Percentiles rank a stretch among this genome's conserved stretches.
These are phyloP conservation scores for Dichotomocladium elegans DNA, from an alignment of 371 early-diverging fungal species.

Conservation along the genomic window DNA sequence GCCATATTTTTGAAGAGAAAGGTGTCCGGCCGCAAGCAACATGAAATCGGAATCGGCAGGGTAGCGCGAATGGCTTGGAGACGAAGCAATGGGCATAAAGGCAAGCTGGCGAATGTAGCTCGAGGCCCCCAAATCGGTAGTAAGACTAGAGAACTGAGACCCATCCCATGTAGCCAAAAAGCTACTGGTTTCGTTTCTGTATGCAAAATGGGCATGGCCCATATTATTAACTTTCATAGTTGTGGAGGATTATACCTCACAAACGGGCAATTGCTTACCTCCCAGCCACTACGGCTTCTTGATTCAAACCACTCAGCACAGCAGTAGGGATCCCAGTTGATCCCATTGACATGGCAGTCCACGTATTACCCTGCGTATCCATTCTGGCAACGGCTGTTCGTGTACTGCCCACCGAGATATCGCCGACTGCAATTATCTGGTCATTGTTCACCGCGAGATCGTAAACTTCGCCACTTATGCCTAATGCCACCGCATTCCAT, in stretches of 20 bases:
- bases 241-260: too few species aligned
- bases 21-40: conserved; percentile 51
- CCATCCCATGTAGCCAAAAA: conserved; percentile 20
- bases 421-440: conserved; percentile 14
- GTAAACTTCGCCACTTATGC: conserved; percentile 10
- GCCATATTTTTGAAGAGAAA: conserved; percentile 34
- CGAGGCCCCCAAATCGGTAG: conserved; percentile 13
- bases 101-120: conserved; percentile 25
- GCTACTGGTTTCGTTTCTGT: conserved; percentile 5
- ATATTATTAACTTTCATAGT: too few species aligned
- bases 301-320: conserved; percentile 16
- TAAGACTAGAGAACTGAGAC: not conserved
- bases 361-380: conserved; percentile 9
- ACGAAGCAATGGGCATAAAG: conserved; percentile 23
- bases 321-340: conserved; percentile 22
- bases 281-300: conserved; percentile 26
- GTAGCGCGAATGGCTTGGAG: conserved; percentile 14
- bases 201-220: too few species aligned
- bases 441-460: conserved; percentile 7
- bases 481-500: conserved; percentile 28
- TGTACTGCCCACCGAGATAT: conserved; percentile 19
- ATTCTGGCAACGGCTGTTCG: conserved; percentile 30
- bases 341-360: conserved; percentile 25
- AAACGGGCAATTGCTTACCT: too few species aligned
- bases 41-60: conserved; percentile 25